phyloP scores from a whole-genome alignment of 2,329 filamentous ascomycete species.

The Diaporthe citrichinensis region DNA sequence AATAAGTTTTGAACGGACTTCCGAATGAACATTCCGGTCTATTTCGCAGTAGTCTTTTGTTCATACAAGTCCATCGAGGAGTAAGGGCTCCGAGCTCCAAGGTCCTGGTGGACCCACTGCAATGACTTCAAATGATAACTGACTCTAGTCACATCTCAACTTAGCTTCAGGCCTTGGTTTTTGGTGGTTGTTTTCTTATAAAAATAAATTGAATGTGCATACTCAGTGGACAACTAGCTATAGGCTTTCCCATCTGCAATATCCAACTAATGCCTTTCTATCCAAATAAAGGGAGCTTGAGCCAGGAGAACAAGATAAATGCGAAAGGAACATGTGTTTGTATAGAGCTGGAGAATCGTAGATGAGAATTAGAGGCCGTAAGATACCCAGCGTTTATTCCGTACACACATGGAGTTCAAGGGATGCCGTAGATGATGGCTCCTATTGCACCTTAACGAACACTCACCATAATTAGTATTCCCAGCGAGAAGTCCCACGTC shows the following conservation, averaged over 20 bases:
- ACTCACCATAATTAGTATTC: not conserved
- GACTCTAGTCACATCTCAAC: not conserved
- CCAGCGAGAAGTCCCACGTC: not conserved
- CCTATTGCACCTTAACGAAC: not conserved
- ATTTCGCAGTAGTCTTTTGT: too few relatives aligned
- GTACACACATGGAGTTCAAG: not conserved
- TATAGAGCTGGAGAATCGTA: not conserved
- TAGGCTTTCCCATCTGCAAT: not conserved
- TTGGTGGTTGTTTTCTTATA: too few relatives aligned
- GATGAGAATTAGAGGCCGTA: too few relatives aligned
- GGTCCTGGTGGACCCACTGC: not conserved
- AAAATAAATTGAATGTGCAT: not conserved
- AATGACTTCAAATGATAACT: not conserved
- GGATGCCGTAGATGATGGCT: not conserved
- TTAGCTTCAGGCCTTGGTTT: not conserved
- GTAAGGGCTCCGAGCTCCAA: not conserved
- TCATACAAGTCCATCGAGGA: not conserved
- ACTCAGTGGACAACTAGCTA: not conserved
- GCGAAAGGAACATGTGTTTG: not conserved
- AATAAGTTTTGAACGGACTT: not conserved
- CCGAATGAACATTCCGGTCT: not conserved
- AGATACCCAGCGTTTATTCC: not conserved
- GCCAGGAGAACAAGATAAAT: not conserved
- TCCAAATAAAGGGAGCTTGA: not conserved
- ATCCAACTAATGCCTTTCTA: not conserved